These are phyloP conservation scores for Chalaropsis thielavioides DNA, from an alignment of 2,329 filamentous ascomycete genomes.

Conservation along the genomic window DNA sequence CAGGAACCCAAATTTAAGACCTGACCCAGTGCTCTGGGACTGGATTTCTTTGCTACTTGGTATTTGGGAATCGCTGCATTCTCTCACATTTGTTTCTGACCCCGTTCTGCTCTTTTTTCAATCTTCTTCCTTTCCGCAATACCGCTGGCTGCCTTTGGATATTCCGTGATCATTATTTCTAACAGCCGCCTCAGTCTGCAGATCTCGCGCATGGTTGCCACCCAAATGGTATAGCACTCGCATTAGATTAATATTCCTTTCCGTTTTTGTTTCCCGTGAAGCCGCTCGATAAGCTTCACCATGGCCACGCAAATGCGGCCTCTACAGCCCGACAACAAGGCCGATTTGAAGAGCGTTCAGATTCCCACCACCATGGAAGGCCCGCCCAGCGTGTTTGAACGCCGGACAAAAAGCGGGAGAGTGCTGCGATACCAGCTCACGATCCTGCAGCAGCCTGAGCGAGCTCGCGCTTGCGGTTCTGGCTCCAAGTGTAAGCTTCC, in stretches of 20 bases:
- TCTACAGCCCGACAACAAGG: slow-evolving; percentile 12
- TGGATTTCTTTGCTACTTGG: background rate
- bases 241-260: background rate
- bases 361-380: background rate
- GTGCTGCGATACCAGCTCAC: slow-evolving; percentile 67
- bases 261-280: background rate
- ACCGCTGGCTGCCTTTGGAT: background rate
- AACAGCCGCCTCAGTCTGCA: background rate
- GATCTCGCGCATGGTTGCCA: background rate
- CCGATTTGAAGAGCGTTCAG: slow-evolving; percentile 1
- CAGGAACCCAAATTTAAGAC: slow-evolving; percentile 4
- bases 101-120: background rate
- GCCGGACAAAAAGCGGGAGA: slow-evolving; percentile 55
- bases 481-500: slow-evolving; percentile 71
- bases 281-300: background rate
- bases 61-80: background rate
- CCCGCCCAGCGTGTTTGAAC: slow-evolving; percentile 22
- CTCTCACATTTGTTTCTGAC: background rate
- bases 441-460: slow-evolving; percentile 87
- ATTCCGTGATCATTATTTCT: background rate
- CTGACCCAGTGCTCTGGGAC: background rate
- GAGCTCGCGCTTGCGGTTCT: slow-evolving; percentile 85
- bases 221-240: background rate
- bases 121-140: background rate
- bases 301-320: slow-evolving; percentile 16